Conservation (phyloP, 2,329 filamentous ascomycete species). For the Furcasterigmium furcatum region DNA sequence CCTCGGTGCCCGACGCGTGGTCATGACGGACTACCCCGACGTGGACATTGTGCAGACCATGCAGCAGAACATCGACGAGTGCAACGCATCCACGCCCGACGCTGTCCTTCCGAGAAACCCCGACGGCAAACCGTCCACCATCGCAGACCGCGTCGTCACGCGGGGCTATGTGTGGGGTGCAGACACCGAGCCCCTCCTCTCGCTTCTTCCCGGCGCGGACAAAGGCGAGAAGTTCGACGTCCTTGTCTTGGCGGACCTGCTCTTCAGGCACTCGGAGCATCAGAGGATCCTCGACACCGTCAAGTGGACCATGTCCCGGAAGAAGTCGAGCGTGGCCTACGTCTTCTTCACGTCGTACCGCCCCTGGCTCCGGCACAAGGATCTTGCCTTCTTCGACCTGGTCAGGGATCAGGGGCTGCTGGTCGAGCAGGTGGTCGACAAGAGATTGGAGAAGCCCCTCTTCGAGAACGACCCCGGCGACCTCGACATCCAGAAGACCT, state of each 20-base stretch:
- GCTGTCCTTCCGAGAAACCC: neutral
- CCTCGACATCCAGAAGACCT: conserved; percentile 74
- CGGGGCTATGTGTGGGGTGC: conserved; percentile 84
- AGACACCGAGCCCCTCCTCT: conserved; percentile 54
- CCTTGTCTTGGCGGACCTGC: conserved; percentile 80
- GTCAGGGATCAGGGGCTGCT: conserved; percentile 67
- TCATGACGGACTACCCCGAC: conserved; percentile 90
- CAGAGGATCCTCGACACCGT: conserved; percentile 72
- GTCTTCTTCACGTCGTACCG: conserved; percentile 95
- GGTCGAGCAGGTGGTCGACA: conserved; percentile 78
- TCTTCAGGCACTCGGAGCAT: conserved; percentile 91
- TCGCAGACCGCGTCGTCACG: conserved; percentile 42
- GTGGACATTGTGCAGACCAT: conserved; percentile 78
- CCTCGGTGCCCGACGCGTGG: conserved; percentile 65
- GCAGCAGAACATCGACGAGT: conserved; percentile 67
- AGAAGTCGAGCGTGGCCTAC: conserved; percentile 59
- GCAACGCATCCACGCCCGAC: conserved; percentile 28
- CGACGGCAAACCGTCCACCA: conserved; percentile 16
- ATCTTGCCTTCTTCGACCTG: conserved; percentile 81
- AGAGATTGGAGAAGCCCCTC: conserved; percentile 79
- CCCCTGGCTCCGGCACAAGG: conserved; percentile 83
- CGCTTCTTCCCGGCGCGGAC: conserved; percentile 41
- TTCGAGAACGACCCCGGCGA: conserved; percentile 89
- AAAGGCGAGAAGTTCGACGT: conserved; percentile 62
- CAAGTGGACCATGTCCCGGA: conserved; percentile 58